Evolutionary conservation across 1,284 basidiomycete genomes (phyloP).

Genomic region (Papiliotrema laurentii): DNA sequence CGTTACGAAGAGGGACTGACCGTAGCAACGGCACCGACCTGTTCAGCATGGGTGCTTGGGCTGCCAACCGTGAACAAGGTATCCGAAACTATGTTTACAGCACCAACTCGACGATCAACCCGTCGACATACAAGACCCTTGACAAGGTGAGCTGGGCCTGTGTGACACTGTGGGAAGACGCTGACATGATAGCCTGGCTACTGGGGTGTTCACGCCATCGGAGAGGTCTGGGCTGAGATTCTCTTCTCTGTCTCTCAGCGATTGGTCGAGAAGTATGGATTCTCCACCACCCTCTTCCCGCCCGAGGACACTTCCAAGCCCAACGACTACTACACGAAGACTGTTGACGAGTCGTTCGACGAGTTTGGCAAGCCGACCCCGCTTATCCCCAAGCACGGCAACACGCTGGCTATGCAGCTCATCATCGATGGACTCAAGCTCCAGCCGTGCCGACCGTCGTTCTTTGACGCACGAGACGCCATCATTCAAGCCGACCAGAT

Average conservation of each 20-base stretch:
- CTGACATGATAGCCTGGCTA: constrained; percentile 15
- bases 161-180: constrained; percentile 49
- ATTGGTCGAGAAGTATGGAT: constrained; percentile 76
- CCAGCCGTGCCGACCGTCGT: constrained; percentile 83
- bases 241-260: constrained; percentile 77
- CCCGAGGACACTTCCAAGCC: constrained; percentile 52
- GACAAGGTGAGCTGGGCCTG: constrained; percentile 75
- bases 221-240: constrained; percentile 94
- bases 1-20: neutral
- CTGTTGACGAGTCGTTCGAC: constrained; percentile 29
- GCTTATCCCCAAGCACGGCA: constrained; percentile 84
- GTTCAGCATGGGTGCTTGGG: constrained; percentile 92
- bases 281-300: constrained; percentile 72
- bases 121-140: constrained; percentile 91
- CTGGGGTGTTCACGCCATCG: constrained; percentile 65
- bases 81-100: constrained; percentile 89
- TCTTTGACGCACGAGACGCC: constrained; percentile 88
- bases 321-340: constrained; percentile 64
- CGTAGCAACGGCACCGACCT: constrained; percentile 46
- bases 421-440: constrained; percentile 90
- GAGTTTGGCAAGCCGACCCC: constrained; percentile 53
- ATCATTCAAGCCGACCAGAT: constrained; percentile 90
- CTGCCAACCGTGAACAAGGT: constrained; percentile 68
- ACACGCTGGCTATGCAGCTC: constrained; percentile 80
- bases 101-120: constrained; percentile 71